Percentiles rank a stretch among this genome's conserved stretches.
Conservation (phyloP, 2,329 filamentous ascomycete species). For the Clonostachys chloroleuca region DNA sequence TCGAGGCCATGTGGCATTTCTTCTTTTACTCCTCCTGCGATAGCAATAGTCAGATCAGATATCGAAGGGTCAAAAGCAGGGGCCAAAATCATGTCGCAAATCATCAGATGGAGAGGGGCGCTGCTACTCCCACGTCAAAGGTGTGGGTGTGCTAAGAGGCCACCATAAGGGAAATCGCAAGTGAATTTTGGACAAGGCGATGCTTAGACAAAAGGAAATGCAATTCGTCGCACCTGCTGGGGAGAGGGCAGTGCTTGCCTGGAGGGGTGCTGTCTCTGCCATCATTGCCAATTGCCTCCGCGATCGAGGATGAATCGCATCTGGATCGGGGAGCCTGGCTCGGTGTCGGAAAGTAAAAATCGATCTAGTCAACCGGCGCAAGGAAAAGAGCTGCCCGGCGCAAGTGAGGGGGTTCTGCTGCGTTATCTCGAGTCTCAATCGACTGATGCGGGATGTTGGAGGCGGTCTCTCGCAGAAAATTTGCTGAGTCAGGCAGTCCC, state of each 20-base stretch:
- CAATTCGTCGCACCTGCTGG: constrained; percentile 24
- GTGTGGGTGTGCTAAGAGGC: too few relatives aligned
- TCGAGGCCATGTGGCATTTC: constrained; percentile 24
- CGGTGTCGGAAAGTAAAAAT: too few relatives aligned
- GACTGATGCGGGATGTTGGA: constrained; percentile 17
- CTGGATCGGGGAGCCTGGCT: constrained; percentile 1
- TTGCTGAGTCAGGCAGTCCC: constrained; percentile 30
- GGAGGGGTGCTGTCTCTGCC: constrained; percentile 32
- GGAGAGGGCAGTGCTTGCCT: constrained; percentile 23
- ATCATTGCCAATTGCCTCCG: constrained; percentile 25
- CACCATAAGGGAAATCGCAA: too few relatives aligned
- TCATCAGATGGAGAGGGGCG: too few relatives aligned
- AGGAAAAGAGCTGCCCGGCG: too few relatives aligned
- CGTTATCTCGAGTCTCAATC: constrained; percentile 1
- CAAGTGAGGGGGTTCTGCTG: too few relatives aligned
- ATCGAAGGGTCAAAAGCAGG: too few relatives aligned
- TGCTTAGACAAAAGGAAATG: background rate
- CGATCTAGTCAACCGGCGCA: too few relatives aligned
- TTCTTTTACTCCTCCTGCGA: constrained; percentile 27
- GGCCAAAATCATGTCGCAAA: too few relatives aligned
- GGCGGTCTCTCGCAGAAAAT: constrained; percentile 28
- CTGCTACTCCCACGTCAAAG: too few relatives aligned
- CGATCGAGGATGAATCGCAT: constrained; percentile 11
- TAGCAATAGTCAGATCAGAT: too few relatives aligned
- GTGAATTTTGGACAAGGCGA: too few relatives aligned